A percentile compares a stretch with the other conserved stretches of the same genome.
Evolutionary conservation across 1,284 basidiomycete species (phyloP).

Genomic region (Ceratobasidium papillatum): DNA sequence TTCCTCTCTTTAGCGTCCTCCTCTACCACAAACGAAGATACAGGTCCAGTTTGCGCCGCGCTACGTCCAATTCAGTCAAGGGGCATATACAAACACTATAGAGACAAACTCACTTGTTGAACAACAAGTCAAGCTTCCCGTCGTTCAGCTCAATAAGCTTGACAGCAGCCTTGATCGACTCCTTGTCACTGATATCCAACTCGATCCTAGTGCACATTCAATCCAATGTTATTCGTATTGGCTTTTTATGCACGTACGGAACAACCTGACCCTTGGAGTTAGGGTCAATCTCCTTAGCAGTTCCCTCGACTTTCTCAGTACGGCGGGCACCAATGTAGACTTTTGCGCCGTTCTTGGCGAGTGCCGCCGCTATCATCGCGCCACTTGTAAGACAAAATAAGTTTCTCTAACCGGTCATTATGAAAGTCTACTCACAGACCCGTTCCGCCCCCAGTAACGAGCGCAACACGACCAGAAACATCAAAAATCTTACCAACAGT

Average conservation of each 20-base stretch:
- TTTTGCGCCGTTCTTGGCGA: conserved; percentile 81
- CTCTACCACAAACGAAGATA: conserved; percentile 65
- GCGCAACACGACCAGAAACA: conserved; percentile 24
- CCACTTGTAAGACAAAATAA: conserved; percentile 53
- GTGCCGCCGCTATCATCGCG: conserved; percentile 74
- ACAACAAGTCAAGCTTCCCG: conserved; percentile 76
- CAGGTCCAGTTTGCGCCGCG: conserved; percentile 76
- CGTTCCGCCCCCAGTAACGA: conserved; percentile 40
- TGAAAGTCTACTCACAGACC: conserved; percentile 35
- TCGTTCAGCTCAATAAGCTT: conserved; percentile 64
- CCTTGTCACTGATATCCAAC: conserved; percentile 75
- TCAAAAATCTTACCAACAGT: not conserved
- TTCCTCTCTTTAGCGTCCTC: conserved; percentile 64
- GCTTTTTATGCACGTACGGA: conserved; percentile 58
- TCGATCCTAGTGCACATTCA: conserved; percentile 57
- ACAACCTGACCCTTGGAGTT: conserved; percentile 57
- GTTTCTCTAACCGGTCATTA: not conserved
- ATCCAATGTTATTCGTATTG: not conserved
- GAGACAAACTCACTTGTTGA: conserved; percentile 71
- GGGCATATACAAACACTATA: not conserved
- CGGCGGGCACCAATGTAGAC: conserved; percentile 82
- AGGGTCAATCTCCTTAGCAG: conserved; percentile 50
- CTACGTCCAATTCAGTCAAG: conserved; percentile 56
- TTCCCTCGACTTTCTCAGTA: conserved; percentile 66
- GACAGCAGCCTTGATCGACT: conserved; percentile 67